Evolutionary conservation across 805 yeast species (phyloP).

Genomic region (Candida saitoana): DNA sequence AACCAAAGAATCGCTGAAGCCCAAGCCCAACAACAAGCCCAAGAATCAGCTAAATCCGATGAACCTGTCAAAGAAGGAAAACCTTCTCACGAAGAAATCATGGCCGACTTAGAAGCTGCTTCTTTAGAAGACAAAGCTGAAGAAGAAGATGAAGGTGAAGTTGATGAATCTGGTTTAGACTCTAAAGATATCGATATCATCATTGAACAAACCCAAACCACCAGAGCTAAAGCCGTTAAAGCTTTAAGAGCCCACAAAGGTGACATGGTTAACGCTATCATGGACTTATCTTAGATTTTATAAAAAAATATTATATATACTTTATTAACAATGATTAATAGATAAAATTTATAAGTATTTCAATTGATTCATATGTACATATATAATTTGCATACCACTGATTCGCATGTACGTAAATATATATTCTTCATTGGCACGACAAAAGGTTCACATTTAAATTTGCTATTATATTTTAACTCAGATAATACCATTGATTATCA

Average conservation of each 20-base stretch:
- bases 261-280: conserved; percentile 94
- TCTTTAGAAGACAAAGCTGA: conserved; percentile 41
- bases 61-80: conserved; percentile 27
- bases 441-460: too few relatives aligned
- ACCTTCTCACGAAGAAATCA: conserved; percentile 67
- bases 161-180: conserved; percentile 82
- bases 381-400: too few relatives aligned
- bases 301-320: too few relatives aligned
- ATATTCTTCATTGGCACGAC: too few relatives aligned
- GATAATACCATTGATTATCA: too few relatives aligned
- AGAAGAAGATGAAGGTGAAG: conserved; percentile 51
- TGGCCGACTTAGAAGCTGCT: conserved; percentile 75
- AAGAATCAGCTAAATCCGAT: conserved; percentile 42
- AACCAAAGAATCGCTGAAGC: conserved; percentile 82
- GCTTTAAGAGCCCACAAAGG: conserved; percentile 86
- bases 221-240: conserved; percentile 86
- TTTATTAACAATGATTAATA: too few relatives aligned
- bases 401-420: too few relatives aligned
- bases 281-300: conserved; percentile 65
- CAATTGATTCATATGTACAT: too few relatives aligned
- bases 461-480: too few relatives aligned
- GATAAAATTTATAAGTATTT: too few relatives aligned
- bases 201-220: conserved; percentile 84
- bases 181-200: conserved; percentile 80
- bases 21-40: conserved; percentile 68